These are phyloP conservation scores for Edaphochlamys debaryana DNA, from an alignment of 139 green algal species.

Conservation along the genomic window DNA sequence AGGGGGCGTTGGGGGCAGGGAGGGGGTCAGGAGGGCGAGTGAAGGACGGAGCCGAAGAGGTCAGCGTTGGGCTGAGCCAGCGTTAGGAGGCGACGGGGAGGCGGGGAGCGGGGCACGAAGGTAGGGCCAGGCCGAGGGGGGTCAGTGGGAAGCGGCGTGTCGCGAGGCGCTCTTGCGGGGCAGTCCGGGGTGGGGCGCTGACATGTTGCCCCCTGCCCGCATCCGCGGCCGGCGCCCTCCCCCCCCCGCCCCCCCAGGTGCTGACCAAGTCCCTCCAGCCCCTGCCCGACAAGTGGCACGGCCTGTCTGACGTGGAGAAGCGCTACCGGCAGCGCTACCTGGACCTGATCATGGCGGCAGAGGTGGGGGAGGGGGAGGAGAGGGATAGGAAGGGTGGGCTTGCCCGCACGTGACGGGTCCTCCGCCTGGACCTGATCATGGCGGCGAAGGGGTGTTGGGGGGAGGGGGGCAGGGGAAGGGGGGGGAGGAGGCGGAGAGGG, in stretches of 20 bases:
- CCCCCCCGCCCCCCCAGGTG: constrained; percentile 65
- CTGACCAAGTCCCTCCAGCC: constrained; percentile 96
- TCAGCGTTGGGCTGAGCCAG: not conserved
- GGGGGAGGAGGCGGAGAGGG: no score
- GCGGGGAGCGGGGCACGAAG: no score
- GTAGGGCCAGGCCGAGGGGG: no score
- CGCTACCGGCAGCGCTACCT: constrained; percentile 93
- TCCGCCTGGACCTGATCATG: no score
- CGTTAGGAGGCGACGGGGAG: not conserved
- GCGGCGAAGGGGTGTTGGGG: not conserved
- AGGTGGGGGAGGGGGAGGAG: constrained; percentile 31
- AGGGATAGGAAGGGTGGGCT: not conserved
- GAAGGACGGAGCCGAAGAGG: no score
- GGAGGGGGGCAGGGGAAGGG: not conserved
- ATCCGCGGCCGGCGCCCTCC: no score
- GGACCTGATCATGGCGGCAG: constrained; percentile 96
- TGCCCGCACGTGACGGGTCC: no score
- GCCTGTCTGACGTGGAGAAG: constrained; percentile 95
- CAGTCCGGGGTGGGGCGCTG: no score
- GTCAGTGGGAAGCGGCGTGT: no score
- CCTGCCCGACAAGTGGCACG: constrained; percentile 98
- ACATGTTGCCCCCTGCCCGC: no score
- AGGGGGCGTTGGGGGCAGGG: not conserved
- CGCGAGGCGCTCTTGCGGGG: no score
- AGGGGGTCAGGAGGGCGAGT: no score